Evolutionary conservation across 78 protist genomes (phyloP), one percentile per base, ranked within the genome.

Genomic region (Dictyostelium firmibasis): DNA sequence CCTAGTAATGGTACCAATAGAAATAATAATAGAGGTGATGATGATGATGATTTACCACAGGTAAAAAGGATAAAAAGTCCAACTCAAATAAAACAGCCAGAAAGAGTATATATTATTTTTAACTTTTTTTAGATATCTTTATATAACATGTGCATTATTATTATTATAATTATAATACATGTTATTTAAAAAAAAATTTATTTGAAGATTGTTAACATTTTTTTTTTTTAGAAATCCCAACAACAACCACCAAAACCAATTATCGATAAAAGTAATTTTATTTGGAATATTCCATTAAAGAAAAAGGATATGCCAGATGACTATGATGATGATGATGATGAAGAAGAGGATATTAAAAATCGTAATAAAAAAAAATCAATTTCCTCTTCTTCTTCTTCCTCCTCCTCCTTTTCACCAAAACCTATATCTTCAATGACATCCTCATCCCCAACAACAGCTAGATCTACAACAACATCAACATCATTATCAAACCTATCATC

Each of bases 281-380:
- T 87, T 20, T 87, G 93, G 93, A 82, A 64, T 27, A 16, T 78
- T 53, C 83, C 93, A 14, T 44, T 87, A 31, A 87, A 87, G 43
- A 87, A 87, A 33, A 43, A 60, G 5, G 81, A 87, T 87, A 8
- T 69, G 31, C 77, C 77, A 29, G n/a, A n/a, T n/a, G n/a, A n/a
- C n/a, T n/a, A n/a, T n/a, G 31, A 29, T 20, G 77, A 69, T 69
- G 77, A 69, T 29, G 43, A 69, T 10, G 77, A 69, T 5, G 93
- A 64, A 4, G 85, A 57, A 33, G 85, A 87, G 16, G 27, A 83
- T 74, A 27, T 43, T 44, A 44, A 78, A 47, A 27, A 83, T 74
- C 33, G 53, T 44, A 44, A 78, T 43, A 38, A 38, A 27, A 44
- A 78, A 16, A 44, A 23, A 47, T 35, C 69, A 78, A 77, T 77